Conservation (phyloP, 331 rosid genomes). For the Erythrophleum ivorense region DNA sequence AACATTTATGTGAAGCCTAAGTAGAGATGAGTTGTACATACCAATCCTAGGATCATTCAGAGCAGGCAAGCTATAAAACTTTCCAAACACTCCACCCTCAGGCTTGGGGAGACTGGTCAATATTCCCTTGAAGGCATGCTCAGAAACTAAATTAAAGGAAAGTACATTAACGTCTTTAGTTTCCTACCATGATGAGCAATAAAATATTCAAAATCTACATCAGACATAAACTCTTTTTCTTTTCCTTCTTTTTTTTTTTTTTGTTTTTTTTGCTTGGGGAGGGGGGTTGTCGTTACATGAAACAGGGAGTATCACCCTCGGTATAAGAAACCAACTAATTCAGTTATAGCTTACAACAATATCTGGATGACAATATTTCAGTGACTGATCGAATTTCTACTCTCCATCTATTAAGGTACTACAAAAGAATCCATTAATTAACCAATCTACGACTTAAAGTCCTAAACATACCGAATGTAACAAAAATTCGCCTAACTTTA, state of each 20-base stretch:
- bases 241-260: too few relatives aligned
- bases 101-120: constrained; percentile 43
- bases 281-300: not conserved
- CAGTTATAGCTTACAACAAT: not conserved
- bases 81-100: constrained; percentile 29
- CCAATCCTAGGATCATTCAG: constrained; percentile 46
- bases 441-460: not conserved
- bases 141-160: constrained; percentile 34
- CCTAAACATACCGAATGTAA: not conserved
- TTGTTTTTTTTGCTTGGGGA: too few relatives aligned
- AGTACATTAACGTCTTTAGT: not conserved
- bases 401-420: not conserved
- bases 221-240: not conserved
- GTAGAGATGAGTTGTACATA: not conserved
- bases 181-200: not conserved
- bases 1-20: not conserved
- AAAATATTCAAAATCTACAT: not conserved
- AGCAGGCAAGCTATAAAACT: constrained; percentile 35
- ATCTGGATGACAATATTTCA: not conserved
- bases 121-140: constrained; percentile 38
- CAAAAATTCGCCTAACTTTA: not conserved
- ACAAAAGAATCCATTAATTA: too few relatives aligned
- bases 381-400: not conserved
- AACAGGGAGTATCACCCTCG: not conserved
- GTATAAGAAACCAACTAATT: not conserved